Base-by-base conservation (phyloP, 2,329 filamentous ascomycete genomes). In the Apiospora malaysiana region DNA sequence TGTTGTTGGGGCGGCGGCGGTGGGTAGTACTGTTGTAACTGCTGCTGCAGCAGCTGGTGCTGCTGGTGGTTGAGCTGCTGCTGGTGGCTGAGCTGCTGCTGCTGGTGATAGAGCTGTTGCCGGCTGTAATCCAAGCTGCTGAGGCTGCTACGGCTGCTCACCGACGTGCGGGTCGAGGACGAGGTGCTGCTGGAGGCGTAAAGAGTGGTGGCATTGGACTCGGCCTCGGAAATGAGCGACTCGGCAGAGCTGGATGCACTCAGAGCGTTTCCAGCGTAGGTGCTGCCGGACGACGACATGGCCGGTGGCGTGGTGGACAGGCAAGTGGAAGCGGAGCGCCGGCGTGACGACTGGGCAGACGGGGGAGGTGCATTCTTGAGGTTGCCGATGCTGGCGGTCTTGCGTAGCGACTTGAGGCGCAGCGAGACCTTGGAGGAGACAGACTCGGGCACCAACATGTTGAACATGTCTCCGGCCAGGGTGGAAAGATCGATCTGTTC, bases 401-500 rank as follows among this genome's bases (percentile, higher is more conserved):
- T 68, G 46, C 45, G 27, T 2, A 40, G 32, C 46, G 32, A 23
- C 21, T 56, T 68, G 4, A 56, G 32, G 32, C 46, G 67, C 67
- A 68, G 23, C 9, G 67, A 49, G 37, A 68, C 67, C 46, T 49
- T 46, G 27, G 67, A 68, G 27, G 67, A 68, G 23, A 68, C 27
- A 21, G 67, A 68, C 67, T 68, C 67, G 45, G 67, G 67, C 67
- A 68, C 21, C 27, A 68, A 8, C 67, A 49, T 56, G 67, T 56
- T 56, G 46, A 68, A 23, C 67, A 68, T 49, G n/a, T 68, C 67
- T 40, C 46, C 46, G 18, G 37, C 67, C 27, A 68, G 21, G 10
- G 46, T 68, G 8, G 67, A 56, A 25, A 51, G 67, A 49, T 68
- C 45, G 23, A 68, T 68, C 46, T 68, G 67, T n/a, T 68, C 67